Evolutionary conservation across 345 rosid species (phyloP).

Genomic region (Murraya paniculata): DNA sequence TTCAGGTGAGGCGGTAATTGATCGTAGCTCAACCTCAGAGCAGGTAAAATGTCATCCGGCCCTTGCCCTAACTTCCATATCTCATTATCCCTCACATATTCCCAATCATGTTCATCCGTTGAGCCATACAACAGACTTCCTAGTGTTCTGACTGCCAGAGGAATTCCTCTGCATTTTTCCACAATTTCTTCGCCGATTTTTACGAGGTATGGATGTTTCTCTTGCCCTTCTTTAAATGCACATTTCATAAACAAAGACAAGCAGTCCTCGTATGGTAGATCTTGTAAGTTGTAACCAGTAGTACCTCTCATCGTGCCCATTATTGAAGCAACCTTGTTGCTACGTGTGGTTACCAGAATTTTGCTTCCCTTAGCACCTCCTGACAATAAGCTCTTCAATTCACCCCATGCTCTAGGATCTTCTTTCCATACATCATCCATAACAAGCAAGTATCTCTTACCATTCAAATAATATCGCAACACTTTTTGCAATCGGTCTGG

Average conservation of each 20-base stretch:
- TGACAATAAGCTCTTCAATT: neutral
- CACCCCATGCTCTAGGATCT: neutral
- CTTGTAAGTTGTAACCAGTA: neutral
- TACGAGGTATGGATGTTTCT: neutral
- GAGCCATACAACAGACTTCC: neutral
- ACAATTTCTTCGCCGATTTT: slow-evolving; percentile 2
- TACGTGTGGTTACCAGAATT: slow-evolving; percentile 17
- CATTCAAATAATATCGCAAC: neutral
- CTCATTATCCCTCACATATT: slow-evolving; percentile 17
- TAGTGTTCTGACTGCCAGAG: slow-evolving; percentile 4
- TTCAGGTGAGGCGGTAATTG: slow-evolving; percentile 9
- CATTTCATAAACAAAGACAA: neutral
- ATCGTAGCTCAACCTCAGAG: slow-evolving; percentile 10
- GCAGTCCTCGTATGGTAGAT: neutral
- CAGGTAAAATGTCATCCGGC: slow-evolving; percentile 2
- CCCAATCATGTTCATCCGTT: slow-evolving; percentile 11
- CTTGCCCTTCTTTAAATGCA: neutral
- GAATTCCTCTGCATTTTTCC: slow-evolving; percentile 1
- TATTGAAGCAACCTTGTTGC: neutral
- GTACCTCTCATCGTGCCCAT: neutral
- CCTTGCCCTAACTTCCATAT: slow-evolving; percentile 17
- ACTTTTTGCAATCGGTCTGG: slow-evolving; percentile 13
- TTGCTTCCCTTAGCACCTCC: neutral
- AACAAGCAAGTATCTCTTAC: slow-evolving; percentile 12
- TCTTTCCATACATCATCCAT: slow-evolving; percentile 20